A percentile compares a stretch with the other conserved stretches of the same genome.
Conservation (phyloP, 148 eudicot species). For the Talinum fruticosum region DNA sequence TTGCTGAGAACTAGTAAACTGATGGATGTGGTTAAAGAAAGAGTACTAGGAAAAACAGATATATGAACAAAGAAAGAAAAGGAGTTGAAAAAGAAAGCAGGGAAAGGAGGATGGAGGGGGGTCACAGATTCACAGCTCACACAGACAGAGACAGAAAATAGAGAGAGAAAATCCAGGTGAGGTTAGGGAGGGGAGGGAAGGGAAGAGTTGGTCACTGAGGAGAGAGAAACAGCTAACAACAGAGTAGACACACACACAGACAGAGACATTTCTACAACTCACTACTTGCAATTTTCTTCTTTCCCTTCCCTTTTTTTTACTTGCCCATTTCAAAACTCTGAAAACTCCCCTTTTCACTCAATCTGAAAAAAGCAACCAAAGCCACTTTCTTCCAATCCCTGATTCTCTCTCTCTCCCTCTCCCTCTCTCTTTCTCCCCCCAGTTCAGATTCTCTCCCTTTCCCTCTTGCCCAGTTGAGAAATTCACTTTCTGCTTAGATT, state of each 20-base stretch:
- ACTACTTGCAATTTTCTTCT: not conserved
- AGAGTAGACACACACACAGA: not conserved
- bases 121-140: constrained; percentile 19
- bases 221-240: not conserved
- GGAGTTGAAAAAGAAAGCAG: not conserved
- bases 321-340: not conserved
- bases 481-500: not conserved
- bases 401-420: not conserved
- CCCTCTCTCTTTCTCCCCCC: not conserved
- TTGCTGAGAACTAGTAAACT: no score
- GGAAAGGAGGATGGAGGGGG: constrained; percentile 11
- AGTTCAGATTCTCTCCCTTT: not conserved
- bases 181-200: no score
- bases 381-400: constrained; percentile 15
- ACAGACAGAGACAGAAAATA: not conserved
- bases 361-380: not conserved
- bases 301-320: no score
- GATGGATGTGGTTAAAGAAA: no score
- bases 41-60: no score
- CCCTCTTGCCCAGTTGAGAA: not conserved
- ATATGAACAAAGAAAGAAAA: not conserved
- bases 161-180: constrained; percentile 12
- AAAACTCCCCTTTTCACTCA: constrained; percentile 3
- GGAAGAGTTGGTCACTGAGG: not conserved
- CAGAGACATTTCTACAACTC: not conserved